Evolutionary conservation across 2,329 filamentous ascomycete species (phyloP).

Genomic region (Corinectria fuckeliana): DNA sequence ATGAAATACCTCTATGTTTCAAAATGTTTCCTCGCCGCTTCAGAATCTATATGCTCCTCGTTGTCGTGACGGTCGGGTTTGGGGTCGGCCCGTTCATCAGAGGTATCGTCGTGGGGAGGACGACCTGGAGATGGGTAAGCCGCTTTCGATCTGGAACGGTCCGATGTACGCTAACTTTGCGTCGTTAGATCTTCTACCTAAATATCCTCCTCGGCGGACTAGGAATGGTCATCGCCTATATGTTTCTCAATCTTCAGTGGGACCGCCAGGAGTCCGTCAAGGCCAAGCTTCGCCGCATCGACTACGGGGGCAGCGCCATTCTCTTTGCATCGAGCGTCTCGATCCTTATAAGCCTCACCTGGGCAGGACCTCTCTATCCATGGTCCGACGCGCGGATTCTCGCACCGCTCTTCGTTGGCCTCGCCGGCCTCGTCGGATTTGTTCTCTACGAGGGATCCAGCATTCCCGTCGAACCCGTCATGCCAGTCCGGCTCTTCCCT

Average conservation of each 20-base stretch:
- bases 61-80: slow-evolving; percentile 44
- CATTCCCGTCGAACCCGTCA: slow-evolving; percentile 32
- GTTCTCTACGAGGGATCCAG: slow-evolving; percentile 30
- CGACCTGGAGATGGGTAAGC: slow-evolving; percentile 49
- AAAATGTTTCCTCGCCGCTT: slow-evolving; percentile 55
- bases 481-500: slow-evolving; percentile 34
- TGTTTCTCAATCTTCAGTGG: slow-evolving; percentile 49
- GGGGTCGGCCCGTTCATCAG: slow-evolving; percentile 45
- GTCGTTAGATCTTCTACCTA: slow-evolving; percentile 49
- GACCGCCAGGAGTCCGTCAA: slow-evolving; percentile 28
- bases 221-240: slow-evolving; percentile 39
- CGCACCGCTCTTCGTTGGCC: slow-evolving; percentile 46
- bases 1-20: not conserved
- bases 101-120: slow-evolving; percentile 35
- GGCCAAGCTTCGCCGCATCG: slow-evolving; percentile 47
- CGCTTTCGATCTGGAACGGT: fast-evolving
- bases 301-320: slow-evolving; percentile 52
- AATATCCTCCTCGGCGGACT: slow-evolving; percentile 49
- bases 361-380: slow-evolving; percentile 48
- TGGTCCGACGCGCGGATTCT: slow-evolving; percentile 51
- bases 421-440: slow-evolving; percentile 26
- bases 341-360: slow-evolving; percentile 52
- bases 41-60: slow-evolving; percentile 50
- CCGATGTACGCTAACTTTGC: not conserved
- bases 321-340: slow-evolving; percentile 48